These are phyloP conservation scores for Omphalotus olearius DNA, from an alignment of 1,284 basidiomycete species.

Conservation along the genomic window DNA sequence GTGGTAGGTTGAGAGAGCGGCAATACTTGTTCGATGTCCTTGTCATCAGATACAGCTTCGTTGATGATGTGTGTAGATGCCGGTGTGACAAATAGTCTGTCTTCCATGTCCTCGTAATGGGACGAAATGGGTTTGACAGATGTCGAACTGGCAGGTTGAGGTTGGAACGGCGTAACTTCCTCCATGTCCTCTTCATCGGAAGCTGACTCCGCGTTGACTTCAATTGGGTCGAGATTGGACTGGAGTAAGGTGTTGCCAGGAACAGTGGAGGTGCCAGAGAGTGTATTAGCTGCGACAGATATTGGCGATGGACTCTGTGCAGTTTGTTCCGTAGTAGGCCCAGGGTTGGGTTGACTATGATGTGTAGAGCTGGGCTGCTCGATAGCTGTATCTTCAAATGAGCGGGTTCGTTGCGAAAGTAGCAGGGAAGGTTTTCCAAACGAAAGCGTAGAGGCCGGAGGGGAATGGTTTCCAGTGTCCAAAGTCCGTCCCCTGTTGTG, in stretches of 20 bases:
- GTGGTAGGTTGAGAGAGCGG: too few species aligned
- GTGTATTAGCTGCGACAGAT: background rate
- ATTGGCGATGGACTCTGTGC: background rate
- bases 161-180: slow-evolving; percentile 26
- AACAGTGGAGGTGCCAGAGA: background rate
- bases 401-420: background rate
- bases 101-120: slow-evolving; percentile 31
- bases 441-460: slow-evolving; percentile 4
- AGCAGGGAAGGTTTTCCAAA: slow-evolving; percentile 13
- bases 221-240: slow-evolving; percentile 16
- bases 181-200: slow-evolving; percentile 40
- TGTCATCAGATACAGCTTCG: too few species aligned
- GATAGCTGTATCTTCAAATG: background rate
- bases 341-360: background rate
- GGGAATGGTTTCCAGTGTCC: background rate
- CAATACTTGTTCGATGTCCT: background rate
- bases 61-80: background rate
- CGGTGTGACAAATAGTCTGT: slow-evolving; percentile 16
- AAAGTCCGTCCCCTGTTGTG: too few species aligned
- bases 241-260: background rate
- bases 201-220: too few species aligned
- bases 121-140: background rate
- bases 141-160: too few species aligned
- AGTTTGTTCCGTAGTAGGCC: too few species aligned
- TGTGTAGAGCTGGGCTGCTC: background rate